Percentiles rank a stretch among this genome's conserved stretches.
These are phyloP conservation scores for Caryopteris hybrid DNA, from an alignment of 305 asterid genomes.

Conservation along the genomic window DNA sequence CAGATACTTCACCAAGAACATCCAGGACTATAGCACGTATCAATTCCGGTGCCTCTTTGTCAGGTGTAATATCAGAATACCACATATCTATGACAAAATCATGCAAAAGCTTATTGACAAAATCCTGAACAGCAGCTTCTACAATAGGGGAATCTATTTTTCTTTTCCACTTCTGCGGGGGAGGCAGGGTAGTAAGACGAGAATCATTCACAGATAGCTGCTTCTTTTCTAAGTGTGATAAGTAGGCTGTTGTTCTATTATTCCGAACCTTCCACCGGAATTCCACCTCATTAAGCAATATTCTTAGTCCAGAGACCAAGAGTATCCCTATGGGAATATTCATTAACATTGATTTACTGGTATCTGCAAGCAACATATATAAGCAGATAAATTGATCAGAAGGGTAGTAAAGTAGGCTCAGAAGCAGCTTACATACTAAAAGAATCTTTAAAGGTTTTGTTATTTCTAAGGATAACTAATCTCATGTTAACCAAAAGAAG, in stretches of 20 bases:
- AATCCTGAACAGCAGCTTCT: slow-evolving; percentile 82
- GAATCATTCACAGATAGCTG: slow-evolving; percentile 81
- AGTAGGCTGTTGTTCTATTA: slow-evolving; percentile 47
- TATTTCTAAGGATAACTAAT: neutral
- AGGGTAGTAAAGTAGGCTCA: neutral
- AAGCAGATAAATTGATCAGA: slow-evolving; percentile 18
- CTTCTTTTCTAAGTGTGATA: slow-evolving; percentile 84
- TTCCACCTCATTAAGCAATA: slow-evolving; percentile 77
- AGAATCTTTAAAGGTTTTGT: neutral
- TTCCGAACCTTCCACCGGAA: slow-evolving; percentile 73
- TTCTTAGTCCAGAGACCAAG: slow-evolving; percentile 67
- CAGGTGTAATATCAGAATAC: slow-evolving; percentile 91
- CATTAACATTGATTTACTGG: slow-evolving; percentile 96
- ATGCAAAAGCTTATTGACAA: slow-evolving; percentile 66
- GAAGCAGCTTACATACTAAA: neutral
- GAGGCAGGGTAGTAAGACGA: slow-evolving; percentile 57
- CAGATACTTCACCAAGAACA: slow-evolving; percentile 85
- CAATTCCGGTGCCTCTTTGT: slow-evolving; percentile 80
- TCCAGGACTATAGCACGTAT: slow-evolving; percentile 72
- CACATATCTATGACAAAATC: slow-evolving; percentile 90
- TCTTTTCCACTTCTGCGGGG: slow-evolving; percentile 81
- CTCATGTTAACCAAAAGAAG: neutral
- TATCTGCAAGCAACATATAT: slow-evolving; percentile 55
- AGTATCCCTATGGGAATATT: slow-evolving; percentile 84
- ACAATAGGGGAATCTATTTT: slow-evolving; percentile 81